Percentiles rank a stretch among this genome's conserved stretches.
Conservation (phyloP, 345 rosid genomes). For the Salix arbutifolia region DNA sequence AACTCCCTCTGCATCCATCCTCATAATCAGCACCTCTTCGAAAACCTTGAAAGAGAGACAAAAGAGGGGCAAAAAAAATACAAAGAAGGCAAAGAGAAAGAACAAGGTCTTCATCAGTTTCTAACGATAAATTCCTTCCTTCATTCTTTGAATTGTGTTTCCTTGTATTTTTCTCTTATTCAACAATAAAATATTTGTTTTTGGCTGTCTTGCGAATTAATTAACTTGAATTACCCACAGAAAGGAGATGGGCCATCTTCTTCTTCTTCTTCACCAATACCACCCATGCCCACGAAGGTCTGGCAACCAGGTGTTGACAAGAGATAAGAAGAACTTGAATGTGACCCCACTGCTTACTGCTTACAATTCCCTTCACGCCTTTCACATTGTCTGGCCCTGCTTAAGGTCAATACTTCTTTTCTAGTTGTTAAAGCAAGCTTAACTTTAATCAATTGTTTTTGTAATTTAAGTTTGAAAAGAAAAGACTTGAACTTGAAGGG, state of each 20-base stretch:
- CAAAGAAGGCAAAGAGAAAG: slow-evolving; percentile 77
- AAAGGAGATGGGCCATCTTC: slow-evolving; percentile 59
- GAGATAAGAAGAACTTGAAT: slow-evolving; percentile 93
- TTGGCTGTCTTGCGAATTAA: background rate
- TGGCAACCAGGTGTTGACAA: slow-evolving; percentile 99
- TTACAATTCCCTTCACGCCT: slow-evolving; percentile 83
- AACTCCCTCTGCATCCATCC: background rate
- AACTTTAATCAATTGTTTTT: background rate
- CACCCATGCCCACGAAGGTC: slow-evolving; percentile 63
- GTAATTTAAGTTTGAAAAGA: background rate
- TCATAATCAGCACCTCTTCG: background rate
- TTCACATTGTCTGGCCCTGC: slow-evolving; percentile 94
- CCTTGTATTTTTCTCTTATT: background rate
- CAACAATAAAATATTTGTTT: background rate
- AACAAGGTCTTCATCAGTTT: slow-evolving; percentile 42
- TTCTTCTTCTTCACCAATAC: slow-evolving; percentile 52
- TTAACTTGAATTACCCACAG: slow-evolving; percentile 18
- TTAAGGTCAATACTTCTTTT: slow-evolving; percentile 50
- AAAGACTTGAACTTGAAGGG: background rate
- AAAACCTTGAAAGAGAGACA: background rate
- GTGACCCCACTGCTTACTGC: slow-evolving; percentile 88
- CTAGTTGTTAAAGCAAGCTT: background rate
- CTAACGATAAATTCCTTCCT: background rate
- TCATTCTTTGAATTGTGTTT: background rate
- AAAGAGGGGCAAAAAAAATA: slow-evolving; percentile 28